Conservation (phyloP, 2,329 filamentous ascomycete species). For the Hypoxylon rubiginosum region DNA sequence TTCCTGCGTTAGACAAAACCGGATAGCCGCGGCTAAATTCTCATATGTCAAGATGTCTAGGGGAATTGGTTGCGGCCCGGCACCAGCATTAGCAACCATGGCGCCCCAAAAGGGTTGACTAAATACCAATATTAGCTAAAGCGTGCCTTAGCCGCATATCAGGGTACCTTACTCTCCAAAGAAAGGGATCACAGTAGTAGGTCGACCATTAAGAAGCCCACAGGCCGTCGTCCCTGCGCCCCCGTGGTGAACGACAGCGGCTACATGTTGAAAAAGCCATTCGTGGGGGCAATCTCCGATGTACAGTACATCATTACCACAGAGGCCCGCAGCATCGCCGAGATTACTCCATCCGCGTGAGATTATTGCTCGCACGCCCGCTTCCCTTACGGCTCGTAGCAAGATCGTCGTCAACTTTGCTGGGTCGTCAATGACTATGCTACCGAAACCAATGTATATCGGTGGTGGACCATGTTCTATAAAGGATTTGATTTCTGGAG, state of each 20-base stretch:
- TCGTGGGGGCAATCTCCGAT: conserved; percentile 76
- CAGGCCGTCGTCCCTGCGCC: conserved; percentile 60
- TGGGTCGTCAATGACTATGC: conserved; percentile 76
- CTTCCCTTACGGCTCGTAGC: conserved; percentile 56
- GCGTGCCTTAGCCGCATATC: background rate
- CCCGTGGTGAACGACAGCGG: conserved; percentile 63
- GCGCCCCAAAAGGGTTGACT: conserved; percentile 59
- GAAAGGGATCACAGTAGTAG: conserved; percentile 68
- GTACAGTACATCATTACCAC: conserved; percentile 68
- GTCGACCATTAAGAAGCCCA: conserved; percentile 59
- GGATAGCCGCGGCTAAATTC: too few species aligned
- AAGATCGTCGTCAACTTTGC: conserved; percentile 56
- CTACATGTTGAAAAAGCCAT: conserved; percentile 74
- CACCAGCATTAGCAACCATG: conserved; percentile 57
- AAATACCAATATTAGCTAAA: background rate
- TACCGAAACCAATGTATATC: conserved; percentile 86
- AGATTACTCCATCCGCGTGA: conserved; percentile 53
- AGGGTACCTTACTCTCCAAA: conserved; percentile 53
- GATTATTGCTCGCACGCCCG: conserved; percentile 64
- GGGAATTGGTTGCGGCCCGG: conserved; percentile 54
- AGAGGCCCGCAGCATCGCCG: background rate
- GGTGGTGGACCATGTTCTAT: conserved; percentile 72
- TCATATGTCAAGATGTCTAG: conserved; percentile 40
- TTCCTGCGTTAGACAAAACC: too few species aligned
- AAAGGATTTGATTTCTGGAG: background rate